These are phyloP conservation scores for Extremus antarcticus DNA, from an alignment of 495 filamentous ascomycete genomes.

Conservation along the genomic window DNA sequence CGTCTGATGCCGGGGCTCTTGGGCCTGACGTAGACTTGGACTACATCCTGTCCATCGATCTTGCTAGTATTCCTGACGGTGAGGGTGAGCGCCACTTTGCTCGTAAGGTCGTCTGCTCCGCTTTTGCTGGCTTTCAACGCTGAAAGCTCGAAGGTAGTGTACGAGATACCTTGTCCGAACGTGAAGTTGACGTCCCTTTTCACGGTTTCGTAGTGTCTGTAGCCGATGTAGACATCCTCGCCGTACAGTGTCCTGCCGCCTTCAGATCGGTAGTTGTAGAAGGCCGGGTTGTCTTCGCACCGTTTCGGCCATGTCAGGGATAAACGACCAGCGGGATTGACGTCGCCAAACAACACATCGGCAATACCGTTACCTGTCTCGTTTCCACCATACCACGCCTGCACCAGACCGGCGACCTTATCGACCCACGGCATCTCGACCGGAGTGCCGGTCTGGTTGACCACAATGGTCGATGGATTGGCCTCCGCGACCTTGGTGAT, in stretches of 20 bases:
- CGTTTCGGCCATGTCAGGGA: slow-evolving; percentile 56
- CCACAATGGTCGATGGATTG: slow-evolving; percentile 65
- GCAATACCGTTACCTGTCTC: slow-evolving; percentile 80
- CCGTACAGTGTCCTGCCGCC: slow-evolving; percentile 65
- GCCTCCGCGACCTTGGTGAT: slow-evolving; percentile 57
- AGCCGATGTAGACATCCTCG: slow-evolving; percentile 73
- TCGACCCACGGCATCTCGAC: slow-evolving; percentile 76
- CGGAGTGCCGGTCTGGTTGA: slow-evolving; percentile 76
- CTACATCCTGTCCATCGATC: slow-evolving; percentile 52
- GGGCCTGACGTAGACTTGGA: slow-evolving; percentile 55
- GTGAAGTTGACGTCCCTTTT: slow-evolving; percentile 56
- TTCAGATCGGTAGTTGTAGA: slow-evolving; percentile 69
- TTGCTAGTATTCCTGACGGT: slow-evolving; percentile 46
- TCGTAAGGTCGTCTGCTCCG: slow-evolving; percentile 23
- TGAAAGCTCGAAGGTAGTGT: slow-evolving; percentile 50
- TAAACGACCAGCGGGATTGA: slow-evolving; percentile 68
- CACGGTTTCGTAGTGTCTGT: slow-evolving; percentile 70
- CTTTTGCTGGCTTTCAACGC: slow-evolving; percentile 31
- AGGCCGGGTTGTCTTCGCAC: slow-evolving; percentile 64
- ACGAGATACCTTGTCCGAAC: slow-evolving; percentile 72
- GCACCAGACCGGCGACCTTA: slow-evolving; percentile 46
- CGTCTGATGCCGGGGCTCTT: slow-evolving; percentile 48
- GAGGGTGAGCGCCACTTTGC: slow-evolving; percentile 41
- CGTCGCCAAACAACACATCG: slow-evolving; percentile 79
- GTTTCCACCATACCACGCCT: slow-evolving; percentile 64